Base-by-base conservation (phyloP, 805 yeast genomes). In the Yarrowia porcina region DNA sequence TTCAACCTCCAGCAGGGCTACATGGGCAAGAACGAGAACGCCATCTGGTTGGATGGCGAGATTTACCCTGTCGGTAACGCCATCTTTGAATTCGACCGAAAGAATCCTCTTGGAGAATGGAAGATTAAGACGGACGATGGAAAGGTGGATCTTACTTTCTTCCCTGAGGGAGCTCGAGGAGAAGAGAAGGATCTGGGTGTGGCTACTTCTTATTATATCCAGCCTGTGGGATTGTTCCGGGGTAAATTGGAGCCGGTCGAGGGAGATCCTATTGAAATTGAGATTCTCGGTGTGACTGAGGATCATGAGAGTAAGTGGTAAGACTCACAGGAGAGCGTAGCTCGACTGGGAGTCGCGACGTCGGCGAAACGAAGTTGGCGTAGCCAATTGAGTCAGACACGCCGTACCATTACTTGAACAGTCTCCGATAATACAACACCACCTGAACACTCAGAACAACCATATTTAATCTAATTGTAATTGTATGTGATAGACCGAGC, bases 1-100 rank as follows among this genome's bases (percentile, higher is more conserved):
- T 56, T 56, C 61, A 56, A 56, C 30, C 30, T 56, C n/a, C 61
- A 56, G 49, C 30, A 56, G 36, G 61, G 61, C 30, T 56, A 56
- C 49, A 56, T 56, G 61, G 49, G 49, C 36, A 41, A 56, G 36
- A 41, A 39, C 49, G 61, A 56, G 17, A 56, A 56, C 49, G 61
- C 61, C 49, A 41, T 56, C 61, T 56, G 61, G 61, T 28, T 56
- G 15, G 61, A 56, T 28, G 61, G 61, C 25, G 49, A 39, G 17
- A 56, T 56, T 21, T 56, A 39, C 49, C 47, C 49, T 15, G 49
- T 56, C 8, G 61, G 61, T 11, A 41, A 56, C 28, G 61, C 39
- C 23, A n/a, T 4, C 2, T 56, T 56, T n/a, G 61, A 38, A 28
- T 39, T 30, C 28, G 61, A 56, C 49, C 47, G 49, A 28, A 30